Base-by-base conservation (phyloP, 345 rosid genomes). In the Populus simonii region DNA sequence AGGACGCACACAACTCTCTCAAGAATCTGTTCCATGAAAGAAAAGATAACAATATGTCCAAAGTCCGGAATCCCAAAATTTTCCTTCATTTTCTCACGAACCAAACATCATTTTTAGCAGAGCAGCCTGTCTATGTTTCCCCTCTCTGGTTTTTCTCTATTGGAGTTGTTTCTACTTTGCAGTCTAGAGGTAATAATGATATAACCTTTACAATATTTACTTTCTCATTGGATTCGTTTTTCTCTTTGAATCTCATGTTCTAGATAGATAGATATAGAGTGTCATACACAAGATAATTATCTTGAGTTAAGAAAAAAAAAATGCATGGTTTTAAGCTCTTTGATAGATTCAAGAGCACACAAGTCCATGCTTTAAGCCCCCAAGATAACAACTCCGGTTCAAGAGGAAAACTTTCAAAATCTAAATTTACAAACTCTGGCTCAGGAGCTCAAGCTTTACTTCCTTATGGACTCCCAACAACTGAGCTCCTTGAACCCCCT, bases 401-500 rank as follows among this genome's bases (percentile, higher is more conserved):
- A 78, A 86, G 83, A 51, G 62, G 82, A 45, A 90, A 84, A 77
- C 84, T 85, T 80, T 82, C 88, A 31, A 91, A 84, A 77, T 86
- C 87, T 73, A 81, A 83, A 39, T 85, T 86, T 76, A 76, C 80
- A 67, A 81, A 38, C 61, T 75, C 88, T 74, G 83, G 74, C 47
- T 86, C 93, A 6, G 49, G 71, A 36, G 79, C 91, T 80, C 88
- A 85, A 57, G 70, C 88, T 43, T 83, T 90, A 57, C 92, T 80
- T 66, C 86, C 92, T 67, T 74, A 82, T 73, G 97, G 97, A 3
- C 91, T 92, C 65, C 97, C 97, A 65, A 83, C 87, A 29, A 84
- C 87, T 6, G 89, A 90, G 70, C 85, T 84, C 65, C 85, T 93
- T 68, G 97, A 92, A 86, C 94, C 98, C 76, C 84, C 88, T 49